phyloP scores from a whole-genome alignment of 257 asterid genomes.

The Linaria vulgaris region DNA sequence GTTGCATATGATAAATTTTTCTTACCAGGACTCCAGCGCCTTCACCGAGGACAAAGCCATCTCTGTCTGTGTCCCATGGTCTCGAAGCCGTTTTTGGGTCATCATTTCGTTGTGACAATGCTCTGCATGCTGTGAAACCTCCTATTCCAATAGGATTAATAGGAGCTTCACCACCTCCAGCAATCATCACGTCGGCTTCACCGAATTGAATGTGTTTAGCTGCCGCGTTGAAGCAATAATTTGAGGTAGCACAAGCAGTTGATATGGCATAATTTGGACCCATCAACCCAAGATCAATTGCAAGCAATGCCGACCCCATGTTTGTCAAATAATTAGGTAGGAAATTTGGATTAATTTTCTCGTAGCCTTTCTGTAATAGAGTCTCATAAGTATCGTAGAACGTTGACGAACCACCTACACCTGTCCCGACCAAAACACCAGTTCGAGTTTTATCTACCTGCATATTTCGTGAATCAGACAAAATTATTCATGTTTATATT shows the following conservation, averaged over 20 bases:
- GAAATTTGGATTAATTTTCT: constrained; percentile 52
- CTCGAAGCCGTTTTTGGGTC: constrained; percentile 72
- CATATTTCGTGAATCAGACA: constrained; percentile 7
- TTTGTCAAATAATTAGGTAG: constrained; percentile 51
- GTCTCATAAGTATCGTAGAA: constrained; percentile 46
- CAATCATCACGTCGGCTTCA: constrained; percentile 70
- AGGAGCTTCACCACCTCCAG: constrained; percentile 72
- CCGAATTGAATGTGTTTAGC: constrained; percentile 70
- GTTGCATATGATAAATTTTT: too few species aligned
- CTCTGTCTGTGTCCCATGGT: constrained; percentile 68
- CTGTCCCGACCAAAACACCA: constrained; percentile 58
- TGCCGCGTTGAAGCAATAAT: constrained; percentile 66
- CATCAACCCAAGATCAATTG: constrained; percentile 66
- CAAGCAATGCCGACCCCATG: constrained; percentile 60
- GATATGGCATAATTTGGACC: constrained; percentile 73
- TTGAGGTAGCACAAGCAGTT: constrained; percentile 73
- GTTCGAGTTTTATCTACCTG: constrained; percentile 51
- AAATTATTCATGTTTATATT: too few species aligned
- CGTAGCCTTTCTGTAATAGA: constrained; percentile 46
- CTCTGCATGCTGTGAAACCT: constrained; percentile 74
- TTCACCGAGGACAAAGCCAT: constrained; percentile 66
- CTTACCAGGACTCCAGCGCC: constrained; percentile 63
- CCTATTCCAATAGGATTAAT: constrained; percentile 55
- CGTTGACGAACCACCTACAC: constrained; percentile 49
- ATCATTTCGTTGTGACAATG: constrained; percentile 67